Conservation (phyloP, 2,329 filamentous ascomycete species). For the Coniochaeta pulveracea region DNA sequence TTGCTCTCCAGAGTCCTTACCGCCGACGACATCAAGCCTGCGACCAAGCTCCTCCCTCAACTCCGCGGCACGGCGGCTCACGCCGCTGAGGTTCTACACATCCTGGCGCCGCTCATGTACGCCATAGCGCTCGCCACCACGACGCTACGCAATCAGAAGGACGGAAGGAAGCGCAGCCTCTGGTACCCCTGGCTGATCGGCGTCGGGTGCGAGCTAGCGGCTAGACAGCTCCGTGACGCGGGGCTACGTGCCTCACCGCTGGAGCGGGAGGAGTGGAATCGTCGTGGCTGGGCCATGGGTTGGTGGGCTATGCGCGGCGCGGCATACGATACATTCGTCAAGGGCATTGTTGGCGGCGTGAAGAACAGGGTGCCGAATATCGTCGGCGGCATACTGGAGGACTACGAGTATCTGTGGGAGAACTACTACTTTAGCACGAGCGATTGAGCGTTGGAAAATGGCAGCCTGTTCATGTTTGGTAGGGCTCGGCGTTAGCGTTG, state of each 20-base stretch:
- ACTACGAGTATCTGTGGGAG: conserved; percentile 97
- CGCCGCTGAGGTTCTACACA: conserved; percentile 82
- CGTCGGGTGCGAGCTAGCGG: conserved; percentile 73
- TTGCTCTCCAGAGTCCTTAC: conserved; percentile 84
- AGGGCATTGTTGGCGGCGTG: conserved; percentile 60
- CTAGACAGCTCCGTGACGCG: conserved; percentile 68
- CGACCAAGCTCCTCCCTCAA: conserved; percentile 73
- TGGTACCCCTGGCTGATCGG: conserved; percentile 93
- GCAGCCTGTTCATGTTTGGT: no score
- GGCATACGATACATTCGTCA: conserved; percentile 88
- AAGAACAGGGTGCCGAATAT: conserved; percentile 70
- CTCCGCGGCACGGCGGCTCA: conserved; percentile 58
- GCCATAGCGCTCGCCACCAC: conserved; percentile 62
- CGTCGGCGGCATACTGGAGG: conserved; percentile 76
- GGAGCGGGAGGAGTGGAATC: conserved; percentile 81
- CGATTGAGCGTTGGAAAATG: no score
- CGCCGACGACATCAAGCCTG: conserved; percentile 92
- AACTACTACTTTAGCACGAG: conserved; percentile 83
- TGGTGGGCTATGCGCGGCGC: conserved; percentile 98
- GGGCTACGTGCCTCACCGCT: conserved; percentile 74
- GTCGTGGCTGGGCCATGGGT: conserved; percentile 77
- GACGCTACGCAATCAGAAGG: conserved; percentile 3
- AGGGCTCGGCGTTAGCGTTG: no score
- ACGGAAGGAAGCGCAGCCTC: conserved; percentile 35
- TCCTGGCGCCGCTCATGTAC: conserved; percentile 79